A percentile compares a stretch with the other conserved stretches of the same genome.
Evolutionary conservation across 805 yeast species (phyloP).

Genomic region (Wickerhamomyces hampshirensis): DNA sequence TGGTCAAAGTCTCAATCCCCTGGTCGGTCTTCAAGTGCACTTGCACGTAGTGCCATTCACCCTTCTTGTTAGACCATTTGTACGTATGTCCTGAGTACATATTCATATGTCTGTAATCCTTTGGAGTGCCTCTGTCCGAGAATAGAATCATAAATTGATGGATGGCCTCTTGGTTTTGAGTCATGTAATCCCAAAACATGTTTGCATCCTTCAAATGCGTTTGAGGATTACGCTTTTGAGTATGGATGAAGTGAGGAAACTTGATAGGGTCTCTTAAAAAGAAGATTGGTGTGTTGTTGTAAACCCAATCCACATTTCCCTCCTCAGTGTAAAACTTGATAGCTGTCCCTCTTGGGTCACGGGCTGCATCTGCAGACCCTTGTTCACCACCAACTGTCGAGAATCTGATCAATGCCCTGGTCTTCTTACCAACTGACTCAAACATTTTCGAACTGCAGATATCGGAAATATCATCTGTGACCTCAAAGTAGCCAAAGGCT

Average conservation of each 20-base stretch:
- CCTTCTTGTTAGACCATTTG: conserved; percentile 71
- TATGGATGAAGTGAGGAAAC: conserved; percentile 85
- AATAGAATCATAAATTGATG: conserved; percentile 74
- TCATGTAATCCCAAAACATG: conserved; percentile 77
- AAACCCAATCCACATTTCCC: conserved; percentile 81
- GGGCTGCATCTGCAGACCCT: conserved; percentile 77
- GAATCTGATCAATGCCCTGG: conserved; percentile 67
- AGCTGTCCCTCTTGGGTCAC: conserved; percentile 87
- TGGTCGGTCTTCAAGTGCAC: conserved; percentile 69
- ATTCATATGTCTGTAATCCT: conserved; percentile 69
- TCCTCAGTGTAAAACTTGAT: conserved; percentile 78
- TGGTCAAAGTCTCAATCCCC: conserved; percentile 41
- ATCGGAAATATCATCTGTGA: conserved; percentile 79
- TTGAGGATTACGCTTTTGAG: conserved; percentile 83
- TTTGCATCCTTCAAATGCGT: conserved; percentile 73
- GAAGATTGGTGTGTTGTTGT: conserved; percentile 83
- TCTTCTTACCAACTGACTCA: conserved; percentile 72
- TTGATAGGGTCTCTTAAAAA: conserved; percentile 81
- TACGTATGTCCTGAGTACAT: conserved; percentile 84
- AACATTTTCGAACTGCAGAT: conserved; percentile 67
- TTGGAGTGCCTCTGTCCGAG: conserved; percentile 81
- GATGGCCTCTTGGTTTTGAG: conserved; percentile 63
- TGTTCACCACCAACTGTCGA: conserved; percentile 86
- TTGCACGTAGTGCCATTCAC: conserved; percentile 76
- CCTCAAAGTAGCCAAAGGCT: conserved; percentile 83